phyloP scores from a whole-genome alignment of 208 protist genomes.

The Trypanosomatidae sp. region DNA sequence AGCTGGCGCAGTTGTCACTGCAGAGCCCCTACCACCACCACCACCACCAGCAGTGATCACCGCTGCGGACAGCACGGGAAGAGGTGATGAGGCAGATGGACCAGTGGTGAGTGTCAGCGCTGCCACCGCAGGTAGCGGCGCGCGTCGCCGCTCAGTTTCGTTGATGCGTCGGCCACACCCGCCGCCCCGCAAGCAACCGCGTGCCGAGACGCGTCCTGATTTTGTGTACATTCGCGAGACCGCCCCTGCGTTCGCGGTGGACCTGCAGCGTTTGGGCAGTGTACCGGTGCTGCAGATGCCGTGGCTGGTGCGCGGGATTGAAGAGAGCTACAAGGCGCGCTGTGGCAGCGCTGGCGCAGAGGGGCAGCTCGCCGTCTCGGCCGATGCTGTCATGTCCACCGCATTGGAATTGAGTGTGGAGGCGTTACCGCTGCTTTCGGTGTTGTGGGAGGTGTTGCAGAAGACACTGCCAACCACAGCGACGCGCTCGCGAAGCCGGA shows the following conservation, averaged over 20 bases:
- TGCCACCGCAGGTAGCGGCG: no score
- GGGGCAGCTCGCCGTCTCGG: neutral
- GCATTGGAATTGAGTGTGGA: no score
- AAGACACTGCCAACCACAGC: no score
- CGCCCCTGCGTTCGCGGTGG: neutral
- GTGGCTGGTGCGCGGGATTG: constrained; percentile 38
- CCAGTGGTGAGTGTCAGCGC: no score
- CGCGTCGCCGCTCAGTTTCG: no score
- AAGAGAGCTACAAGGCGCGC: constrained; percentile 13
- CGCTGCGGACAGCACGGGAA: no score
- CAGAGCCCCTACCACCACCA: constrained; percentile 3
- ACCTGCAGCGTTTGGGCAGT: constrained; percentile 19
- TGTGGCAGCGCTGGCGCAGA: neutral
- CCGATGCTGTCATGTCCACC: neutral
- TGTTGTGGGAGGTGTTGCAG: no score
- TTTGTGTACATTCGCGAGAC: constrained; percentile 36
- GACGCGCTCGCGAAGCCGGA: no score
- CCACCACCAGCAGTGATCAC: neutral
- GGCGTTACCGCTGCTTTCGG: no score
- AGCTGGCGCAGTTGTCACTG: constrained; percentile 11
- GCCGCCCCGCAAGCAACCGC: constrained; percentile 1
- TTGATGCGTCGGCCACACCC: neutral
- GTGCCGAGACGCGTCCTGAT: constrained; percentile 18
- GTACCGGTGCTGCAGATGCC: constrained; percentile 36
- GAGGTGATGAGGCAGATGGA: no score